Conservation (phyloP, 768 basidiomycete genomes). For the Stropharia rugosoannulata region DNA sequence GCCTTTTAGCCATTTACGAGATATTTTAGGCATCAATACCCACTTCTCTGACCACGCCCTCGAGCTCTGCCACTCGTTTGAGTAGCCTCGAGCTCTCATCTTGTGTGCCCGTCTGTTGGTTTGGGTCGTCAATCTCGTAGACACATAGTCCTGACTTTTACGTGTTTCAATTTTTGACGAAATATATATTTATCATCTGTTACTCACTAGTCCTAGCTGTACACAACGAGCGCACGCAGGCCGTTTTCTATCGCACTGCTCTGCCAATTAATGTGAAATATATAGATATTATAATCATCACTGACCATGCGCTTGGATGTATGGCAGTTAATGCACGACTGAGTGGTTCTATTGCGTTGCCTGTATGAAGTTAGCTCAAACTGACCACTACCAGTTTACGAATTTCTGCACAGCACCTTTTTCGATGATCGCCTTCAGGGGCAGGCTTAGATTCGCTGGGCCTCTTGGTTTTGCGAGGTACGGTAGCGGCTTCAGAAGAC, state of each 20-base stretch:
- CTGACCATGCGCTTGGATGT: slow-evolving; percentile 72
- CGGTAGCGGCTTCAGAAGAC: slow-evolving; percentile 27
- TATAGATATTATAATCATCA: neutral
- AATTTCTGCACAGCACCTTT: slow-evolving; percentile 12
- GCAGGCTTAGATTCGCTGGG: slow-evolving; percentile 25
- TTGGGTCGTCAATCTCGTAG: slow-evolving; percentile 81
- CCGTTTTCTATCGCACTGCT: slow-evolving; percentile 47
- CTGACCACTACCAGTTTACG: neutral
- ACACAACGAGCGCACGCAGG: slow-evolving; percentile 51
- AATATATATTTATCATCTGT: slow-evolving; percentile 8
- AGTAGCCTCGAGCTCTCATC: slow-evolving; percentile 69
- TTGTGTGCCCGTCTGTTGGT: slow-evolving; percentile 48
- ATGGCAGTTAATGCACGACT: slow-evolving; percentile 73
- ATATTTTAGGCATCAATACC: slow-evolving; percentile 25
- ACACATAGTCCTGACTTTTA: slow-evolving; percentile 76
- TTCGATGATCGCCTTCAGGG: slow-evolving; percentile 27
- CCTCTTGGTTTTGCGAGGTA: slow-evolving; percentile 25
- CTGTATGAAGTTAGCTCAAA: slow-evolving; percentile 19
- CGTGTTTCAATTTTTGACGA: neutral
- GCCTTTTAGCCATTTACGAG: slow-evolving; percentile 17
- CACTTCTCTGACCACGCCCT: slow-evolving; percentile 80
- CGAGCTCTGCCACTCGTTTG: slow-evolving; percentile 77
- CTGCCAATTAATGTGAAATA: neutral
- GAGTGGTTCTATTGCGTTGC: slow-evolving; percentile 70
- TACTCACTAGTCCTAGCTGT: slow-evolving; percentile 43